phyloP scores from a whole-genome alignment of 2,329 filamentous ascomycete species.

The Microsporum canis region DNA sequence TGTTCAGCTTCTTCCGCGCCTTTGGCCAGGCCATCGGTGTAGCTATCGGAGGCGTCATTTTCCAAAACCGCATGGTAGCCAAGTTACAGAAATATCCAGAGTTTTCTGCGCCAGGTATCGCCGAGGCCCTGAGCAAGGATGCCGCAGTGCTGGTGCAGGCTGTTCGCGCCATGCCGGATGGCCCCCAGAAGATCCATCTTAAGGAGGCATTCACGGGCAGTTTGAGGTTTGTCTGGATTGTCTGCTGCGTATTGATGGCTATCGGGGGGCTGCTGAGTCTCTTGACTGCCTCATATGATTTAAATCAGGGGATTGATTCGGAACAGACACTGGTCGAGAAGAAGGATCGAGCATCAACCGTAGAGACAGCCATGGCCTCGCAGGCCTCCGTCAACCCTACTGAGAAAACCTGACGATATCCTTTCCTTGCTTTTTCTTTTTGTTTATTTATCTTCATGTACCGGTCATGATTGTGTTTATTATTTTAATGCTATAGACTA shows the following conservation, averaged over 20 bases:
- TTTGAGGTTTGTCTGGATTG: slow-evolving; percentile 45
- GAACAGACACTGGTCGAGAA: slow-evolving; percentile 39
- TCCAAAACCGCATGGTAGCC: slow-evolving; percentile 52
- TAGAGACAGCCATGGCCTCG: background rate
- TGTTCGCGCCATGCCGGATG: slow-evolving; percentile 44
- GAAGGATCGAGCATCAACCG: slow-evolving; percentile 9
- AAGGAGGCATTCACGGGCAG: slow-evolving; percentile 45
- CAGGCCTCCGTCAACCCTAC: background rate
- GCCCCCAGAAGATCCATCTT: slow-evolving; percentile 32
- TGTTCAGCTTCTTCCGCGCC: slow-evolving; percentile 56
- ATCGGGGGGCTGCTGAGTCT: slow-evolving; percentile 42
- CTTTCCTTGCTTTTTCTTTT: background rate
- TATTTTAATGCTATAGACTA: no score
- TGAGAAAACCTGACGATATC: background rate
- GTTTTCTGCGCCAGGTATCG: slow-evolving; percentile 35
- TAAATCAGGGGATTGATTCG: slow-evolving; percentile 39
- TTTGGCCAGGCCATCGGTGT: slow-evolving; percentile 57
- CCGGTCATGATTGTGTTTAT: no score
- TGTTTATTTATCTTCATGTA: no score
- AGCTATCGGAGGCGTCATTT: slow-evolving; percentile 55
- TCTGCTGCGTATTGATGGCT: slow-evolving; percentile 44
- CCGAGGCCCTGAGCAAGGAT: slow-evolving; percentile 44
- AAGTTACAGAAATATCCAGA: slow-evolving; percentile 40
- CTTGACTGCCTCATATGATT: slow-evolving; percentile 41
- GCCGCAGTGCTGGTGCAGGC: slow-evolving; percentile 48